Base-by-base conservation (phyloP, 805 yeast genomes). In the Debaryomyces prosopidis region DNA sequence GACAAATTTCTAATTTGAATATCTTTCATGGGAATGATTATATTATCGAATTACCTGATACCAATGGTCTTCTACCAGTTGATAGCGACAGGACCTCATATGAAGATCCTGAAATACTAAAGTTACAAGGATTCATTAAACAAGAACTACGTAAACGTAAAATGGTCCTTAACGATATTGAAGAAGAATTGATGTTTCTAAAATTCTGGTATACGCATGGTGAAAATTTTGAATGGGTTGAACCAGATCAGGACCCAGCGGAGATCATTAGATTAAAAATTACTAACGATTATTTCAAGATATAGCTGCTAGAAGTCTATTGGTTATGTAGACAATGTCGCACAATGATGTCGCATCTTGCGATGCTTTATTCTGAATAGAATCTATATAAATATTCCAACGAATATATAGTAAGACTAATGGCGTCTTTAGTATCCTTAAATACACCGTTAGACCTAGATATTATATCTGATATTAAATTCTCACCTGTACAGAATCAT, bases 241-340 rank as follows among this genome's bases (percentile, higher is more conserved):
- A 72, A 45, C 76, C 77, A 3, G 77, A 72, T 45, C 77, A 72
- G 50, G 77, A 72, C 47, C 77, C 77, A 4, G 75, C 72, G 1
- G 76, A 71, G 44, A 55, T 69, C 17, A 30, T 54, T 2, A 50
- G 52, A 32, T 40, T 55, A 15, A 47, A 55, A 14, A 47, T 54
- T 14, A 42, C 46, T 15, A 42, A 48, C 31, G 33, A 30, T 10
- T 31, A 23, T 23, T 10, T 10, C 26, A 23, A 23, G 9, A 4
- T 23, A 7, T 23, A 23, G 9, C 26, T 23, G 26, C 26, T 23
- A 23, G 6, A 2, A 23, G 7, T 20, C 19, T 19, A 38, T n/a
- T 18, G 15, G 15, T 17, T 36, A 28, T 5, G 11, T 40, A 40
- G 12, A 19, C 9, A 30, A 17, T 11, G 15, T 37, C 11, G 15